Evolutionary conservation across 2,329 filamentous ascomycete species (phyloP).

Genomic region (Colletotrichum brevisporum): DNA sequence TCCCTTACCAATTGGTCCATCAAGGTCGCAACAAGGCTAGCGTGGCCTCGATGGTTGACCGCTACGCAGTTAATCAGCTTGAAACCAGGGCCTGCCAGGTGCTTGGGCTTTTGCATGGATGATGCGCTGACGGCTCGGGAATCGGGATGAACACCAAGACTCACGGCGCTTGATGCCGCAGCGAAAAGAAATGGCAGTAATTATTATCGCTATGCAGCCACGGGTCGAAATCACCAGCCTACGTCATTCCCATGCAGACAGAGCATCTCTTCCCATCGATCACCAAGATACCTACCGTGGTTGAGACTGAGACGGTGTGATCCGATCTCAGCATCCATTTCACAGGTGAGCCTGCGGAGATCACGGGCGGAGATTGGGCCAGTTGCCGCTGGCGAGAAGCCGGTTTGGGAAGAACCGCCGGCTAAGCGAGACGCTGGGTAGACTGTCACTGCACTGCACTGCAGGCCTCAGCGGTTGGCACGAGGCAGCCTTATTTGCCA

Average conservation of each 20-base stretch:
- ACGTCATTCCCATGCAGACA: slow-evolving; percentile 11
- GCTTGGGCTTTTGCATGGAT: slow-evolving; percentile 23
- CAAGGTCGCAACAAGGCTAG: not conserved
- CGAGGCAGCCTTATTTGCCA: not conserved
- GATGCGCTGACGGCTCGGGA: not conserved
- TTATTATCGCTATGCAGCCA: slow-evolving; percentile 12
- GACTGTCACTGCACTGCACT: not conserved
- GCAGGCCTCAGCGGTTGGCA: not conserved
- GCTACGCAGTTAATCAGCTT: slow-evolving; percentile 30
- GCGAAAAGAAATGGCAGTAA: slow-evolving; percentile 18
- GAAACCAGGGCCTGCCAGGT: slow-evolving; percentile 16
- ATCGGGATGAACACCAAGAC: slow-evolving; percentile 5
- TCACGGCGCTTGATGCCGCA: slow-evolving; percentile 22
- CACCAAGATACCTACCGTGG: too few relatives aligned
- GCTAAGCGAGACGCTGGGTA: not conserved
- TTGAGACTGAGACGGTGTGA: not conserved
- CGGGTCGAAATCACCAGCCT: slow-evolving; percentile 1
- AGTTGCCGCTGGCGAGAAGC: slow-evolving; percentile 3
- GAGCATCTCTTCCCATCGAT: not conserved
- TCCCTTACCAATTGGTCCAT: not conserved
- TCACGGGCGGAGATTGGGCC: slow-evolving; percentile 19
- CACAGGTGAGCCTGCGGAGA: slow-evolving; percentile 7
- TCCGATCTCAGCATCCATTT: not conserved
- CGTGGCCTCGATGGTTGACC: slow-evolving; percentile 5
- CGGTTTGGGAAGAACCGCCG: not conserved